phyloP scores from a whole-genome alignment of 2,329 filamentous ascomycete species.

The Aspergillus sp. region DNA sequence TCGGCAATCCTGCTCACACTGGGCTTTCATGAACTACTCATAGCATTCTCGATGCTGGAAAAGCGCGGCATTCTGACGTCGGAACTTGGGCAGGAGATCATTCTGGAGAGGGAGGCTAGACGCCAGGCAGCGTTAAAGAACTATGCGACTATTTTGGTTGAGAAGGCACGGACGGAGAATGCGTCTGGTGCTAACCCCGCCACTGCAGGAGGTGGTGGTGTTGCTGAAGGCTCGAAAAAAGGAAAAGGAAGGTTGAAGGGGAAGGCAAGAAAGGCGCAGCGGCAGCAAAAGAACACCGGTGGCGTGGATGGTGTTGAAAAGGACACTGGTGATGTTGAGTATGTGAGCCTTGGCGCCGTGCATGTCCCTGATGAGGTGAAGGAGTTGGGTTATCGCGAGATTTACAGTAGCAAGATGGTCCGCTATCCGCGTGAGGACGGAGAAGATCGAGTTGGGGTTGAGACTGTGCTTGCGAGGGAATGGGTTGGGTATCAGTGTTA shows the following conservation, averaged over 20 bases:
- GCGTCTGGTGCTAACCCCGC: neutral
- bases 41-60: conserved; percentile 22
- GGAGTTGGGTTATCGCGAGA: conserved; percentile 26
- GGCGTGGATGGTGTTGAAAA: neutral
- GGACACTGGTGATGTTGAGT: neutral
- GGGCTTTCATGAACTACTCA: conserved; percentile 24
- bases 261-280: neutral
- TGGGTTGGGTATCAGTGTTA: conserved; percentile 18
- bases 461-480: conserved; percentile 15
- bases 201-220: neutral
- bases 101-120: conserved; percentile 31
- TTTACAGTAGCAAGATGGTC: conserved; percentile 4
- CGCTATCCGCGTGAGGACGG: neutral
- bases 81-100: conserved; percentile 19
- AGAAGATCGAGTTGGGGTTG: conserved; percentile 2
- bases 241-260: neutral
- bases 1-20: conserved; percentile 31
- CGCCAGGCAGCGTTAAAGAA: conserved; percentile 23
- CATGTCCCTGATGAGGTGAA: conserved; percentile 6
- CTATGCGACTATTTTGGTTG: neutral
- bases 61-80: conserved; percentile 14
- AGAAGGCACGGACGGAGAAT: neutral
- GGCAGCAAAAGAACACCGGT: neutral
- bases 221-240: neutral
- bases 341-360: neutral